Evolutionary conservation across 805 yeast genomes (phyloP), one percentile per base, ranked within the genome.

Genomic region (Schwanniomyces vanrijiae): DNA sequence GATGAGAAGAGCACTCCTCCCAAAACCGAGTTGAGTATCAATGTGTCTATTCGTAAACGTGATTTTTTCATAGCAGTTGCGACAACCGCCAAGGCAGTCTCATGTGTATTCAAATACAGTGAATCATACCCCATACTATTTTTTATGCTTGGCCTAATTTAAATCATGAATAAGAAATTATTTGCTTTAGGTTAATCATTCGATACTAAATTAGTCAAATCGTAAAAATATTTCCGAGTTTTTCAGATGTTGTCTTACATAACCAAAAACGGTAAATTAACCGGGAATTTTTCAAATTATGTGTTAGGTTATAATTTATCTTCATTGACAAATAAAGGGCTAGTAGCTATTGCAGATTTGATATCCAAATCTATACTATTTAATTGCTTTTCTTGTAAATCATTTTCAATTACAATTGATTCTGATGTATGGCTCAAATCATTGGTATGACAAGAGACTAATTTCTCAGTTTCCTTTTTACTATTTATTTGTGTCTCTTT

Each of bases 51-150:
- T 52, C 81, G 75, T 24, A 86, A 73, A 62, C 95, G 74, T 3
- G 91, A 78, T 58, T 88, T 88, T 64, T 88, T 88, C 94, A 87
- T 87, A 2, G 90, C 75, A 0, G 94, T 88, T 7, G 95, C 95
- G 16, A 87, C 92, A 35, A 86, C 85, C 0, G 95, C 94, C 43
- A 88, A 64, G 0, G 94, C 94, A 2, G 92, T 83, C 56, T 88
- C 95, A 65, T 87, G 83, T 5, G 92, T 88, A 3, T 90, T 81
- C 42, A 86, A 75, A 56, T 86, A 88, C 54, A 74, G 44, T 18
- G 61, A 54, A 20, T 66, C 69, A 38, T 58, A 64, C 10, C 45
- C 56, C 66, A 58, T 59, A 19, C n/a, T 43, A 16, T 25, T 40
- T 8, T 10, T n/a, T 14, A 6, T 31, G 9, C 9, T 14, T 5